Base-by-base conservation (phyloP, 495 filamentous ascomycete genomes). In the Podospora anserina region DNA sequence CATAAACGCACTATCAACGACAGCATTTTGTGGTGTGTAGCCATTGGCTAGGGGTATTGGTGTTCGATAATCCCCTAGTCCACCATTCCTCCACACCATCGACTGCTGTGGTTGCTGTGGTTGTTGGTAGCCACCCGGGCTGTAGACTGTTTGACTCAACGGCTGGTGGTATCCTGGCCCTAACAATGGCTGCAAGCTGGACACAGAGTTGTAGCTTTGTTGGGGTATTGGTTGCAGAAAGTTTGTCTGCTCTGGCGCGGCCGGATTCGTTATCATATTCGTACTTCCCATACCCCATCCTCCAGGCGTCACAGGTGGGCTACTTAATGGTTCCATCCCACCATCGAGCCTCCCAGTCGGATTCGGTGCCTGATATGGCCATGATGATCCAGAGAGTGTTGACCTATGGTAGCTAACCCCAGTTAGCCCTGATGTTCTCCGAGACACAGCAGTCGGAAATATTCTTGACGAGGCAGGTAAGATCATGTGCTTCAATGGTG, bases 401-500 rank as follows among this genome's bases (percentile, higher is more conserved):
- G 71, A 64, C 30, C 66, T 65, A 26, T 71, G 68, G 53, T 44
- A 63, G 32, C 61, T 66, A 13, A 61, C 30, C 16, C 55, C 55
- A 20, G 69, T 39, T 2, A 30, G 63, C 26, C 61, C 66, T 11
- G 74, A 39, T 11, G 66, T 34, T 39, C 72, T 69, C 20, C 72
- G 70, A 11, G 68, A 67, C 4, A 74, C 68, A 7, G 77, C 74
- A 53, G 72, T 79, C 6, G 80, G 75, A 64, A 78, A 79, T n/a
- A 79, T 75, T 49, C 72, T 79, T 32, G 81, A 81, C 26, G 79
- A 78, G 15, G 76, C 76, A 6, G 86, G 84, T 53, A 97, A 83
- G n/a, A 97, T 81, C 76, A 98, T 91, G 75, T 98, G 94, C 78
- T 98, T 99, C 32, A 87, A 80, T 2, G 91, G 88, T 61, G 91